phyloP scores from a whole-genome alignment of 331 rosid species.

The Malus hybrid region DNA sequence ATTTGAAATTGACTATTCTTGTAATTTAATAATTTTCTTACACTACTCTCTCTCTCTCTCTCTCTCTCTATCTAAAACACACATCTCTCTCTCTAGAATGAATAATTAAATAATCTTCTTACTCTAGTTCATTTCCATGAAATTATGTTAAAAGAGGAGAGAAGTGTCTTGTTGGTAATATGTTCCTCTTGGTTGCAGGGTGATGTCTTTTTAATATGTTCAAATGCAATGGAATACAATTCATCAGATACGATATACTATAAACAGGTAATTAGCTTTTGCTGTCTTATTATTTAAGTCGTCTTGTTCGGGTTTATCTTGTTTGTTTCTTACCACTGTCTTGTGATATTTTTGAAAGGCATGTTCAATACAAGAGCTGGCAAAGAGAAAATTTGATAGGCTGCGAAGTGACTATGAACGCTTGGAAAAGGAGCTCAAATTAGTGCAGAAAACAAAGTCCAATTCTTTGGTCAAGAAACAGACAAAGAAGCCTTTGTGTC shows the following conservation, averaged over 20 bases:
- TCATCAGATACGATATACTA: constrained; percentile 77
- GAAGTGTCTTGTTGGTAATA: not conserved
- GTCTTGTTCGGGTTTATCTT: not conserved
- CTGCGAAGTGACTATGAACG: constrained; percentile 41
- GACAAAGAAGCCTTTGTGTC: constrained; percentile 47
- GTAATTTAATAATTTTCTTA: not conserved
- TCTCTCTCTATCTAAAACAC: too few species aligned
- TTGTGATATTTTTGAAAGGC: constrained; percentile 48
- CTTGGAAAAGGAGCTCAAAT: constrained; percentile 58
- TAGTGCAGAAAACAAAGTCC: constrained; percentile 50
- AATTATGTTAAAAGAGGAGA: not conserved
- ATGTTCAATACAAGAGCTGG: constrained; percentile 85
- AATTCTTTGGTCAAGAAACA: constrained; percentile 58
- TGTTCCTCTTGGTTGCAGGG: constrained; percentile 55
- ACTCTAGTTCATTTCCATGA: not conserved
- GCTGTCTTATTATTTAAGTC: not conserved
- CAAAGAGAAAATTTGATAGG: constrained; percentile 69
- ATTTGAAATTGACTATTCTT: not conserved
- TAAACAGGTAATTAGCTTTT: constrained; percentile 60
- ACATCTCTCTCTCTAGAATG: too few species aligned
- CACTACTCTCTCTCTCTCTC: not conserved
- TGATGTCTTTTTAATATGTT: constrained; percentile 71
- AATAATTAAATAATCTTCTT: not conserved
- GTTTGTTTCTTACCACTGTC: not conserved
- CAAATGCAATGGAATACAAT: constrained; percentile 93